phyloP scores from a whole-genome alignment of 1,139 yeast genomes.

The Yamadazyma epiphylla region DNA sequence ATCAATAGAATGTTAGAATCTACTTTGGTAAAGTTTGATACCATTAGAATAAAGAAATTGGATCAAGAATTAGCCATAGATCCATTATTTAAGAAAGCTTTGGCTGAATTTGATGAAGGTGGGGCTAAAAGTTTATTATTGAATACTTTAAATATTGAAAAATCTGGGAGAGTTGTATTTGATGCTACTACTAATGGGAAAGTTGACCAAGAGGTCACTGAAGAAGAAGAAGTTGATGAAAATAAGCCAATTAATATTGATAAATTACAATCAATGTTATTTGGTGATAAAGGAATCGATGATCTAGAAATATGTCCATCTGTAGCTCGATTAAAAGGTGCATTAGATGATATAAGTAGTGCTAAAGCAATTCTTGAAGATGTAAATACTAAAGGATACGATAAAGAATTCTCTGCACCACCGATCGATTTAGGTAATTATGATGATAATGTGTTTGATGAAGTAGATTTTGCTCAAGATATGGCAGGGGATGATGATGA shows the following conservation, averaged over 20 bases:
- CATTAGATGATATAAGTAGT: conserved; percentile 53
- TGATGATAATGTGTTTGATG: conserved; percentile 34
- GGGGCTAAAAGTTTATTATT: conserved; percentile 80
- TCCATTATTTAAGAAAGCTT: conserved; percentile 81
- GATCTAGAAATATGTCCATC: conserved; percentile 58
- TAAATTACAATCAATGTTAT: conserved; percentile 18
- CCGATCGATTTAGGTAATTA: conserved; percentile 21
- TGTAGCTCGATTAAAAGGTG: conserved; percentile 50
- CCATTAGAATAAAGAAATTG: conserved; percentile 61
- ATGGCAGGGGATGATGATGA: conserved; percentile 4
- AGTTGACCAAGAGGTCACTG: conserved; percentile 9
- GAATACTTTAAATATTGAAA: conserved; percentile 59
- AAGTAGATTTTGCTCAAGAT: conserved; percentile 1
- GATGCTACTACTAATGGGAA: conserved; percentile 44
- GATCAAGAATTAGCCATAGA: conserved; percentile 81
- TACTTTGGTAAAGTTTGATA: conserved; percentile 51
- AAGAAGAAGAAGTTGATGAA: conserved; percentile 9
- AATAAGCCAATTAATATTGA: conserved; percentile 16
- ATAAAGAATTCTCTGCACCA: conserved; percentile 9
- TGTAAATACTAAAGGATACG: conserved; percentile 34
- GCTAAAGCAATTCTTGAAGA: conserved; percentile 52
- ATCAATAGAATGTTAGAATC: conserved; percentile 40
- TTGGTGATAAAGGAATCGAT: conserved; percentile 33
- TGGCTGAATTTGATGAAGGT: conserved; percentile 91
- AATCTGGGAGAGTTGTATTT: conserved; percentile 55